A percentile compares a stretch with the other conserved stretches of the same genome.
Evolutionary conservation across 257 asterid species (phyloP).

Genomic region (Rubia yunnanensis): DNA sequence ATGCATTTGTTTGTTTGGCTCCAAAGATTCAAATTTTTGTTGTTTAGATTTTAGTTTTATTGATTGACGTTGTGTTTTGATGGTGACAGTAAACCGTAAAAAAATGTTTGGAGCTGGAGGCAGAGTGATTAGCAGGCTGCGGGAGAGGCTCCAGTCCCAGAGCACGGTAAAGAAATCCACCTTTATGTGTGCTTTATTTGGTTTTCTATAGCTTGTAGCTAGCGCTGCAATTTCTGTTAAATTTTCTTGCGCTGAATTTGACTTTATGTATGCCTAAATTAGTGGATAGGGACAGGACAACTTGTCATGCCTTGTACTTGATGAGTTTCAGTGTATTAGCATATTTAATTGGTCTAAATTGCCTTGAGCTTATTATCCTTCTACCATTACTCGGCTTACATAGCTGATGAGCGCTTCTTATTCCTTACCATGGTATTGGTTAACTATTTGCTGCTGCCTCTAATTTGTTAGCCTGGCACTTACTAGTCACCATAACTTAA

Average conservation of each 20-base stretch:
- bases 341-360: not conserved
- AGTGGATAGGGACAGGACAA: not conserved
- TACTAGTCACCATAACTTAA: not conserved
- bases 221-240: not conserved
- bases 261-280: not conserved
- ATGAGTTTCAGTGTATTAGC: not conserved
- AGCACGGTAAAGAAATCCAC: slow-evolving; percentile 10
- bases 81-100: slow-evolving; percentile 5
- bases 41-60: not conserved
- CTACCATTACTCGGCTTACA: not conserved
- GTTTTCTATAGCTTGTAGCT: not conserved
- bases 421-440: not conserved
- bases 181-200: not conserved
- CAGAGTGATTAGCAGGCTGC: slow-evolving; percentile 14
- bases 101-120: slow-evolving; percentile 29
- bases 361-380: not conserved
- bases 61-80: not conserved
- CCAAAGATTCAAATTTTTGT: not conserved
- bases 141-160: slow-evolving; percentile 21
- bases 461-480: not conserved
- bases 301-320: not conserved
- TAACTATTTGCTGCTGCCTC: not conserved
- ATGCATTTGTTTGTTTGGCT: not conserved
- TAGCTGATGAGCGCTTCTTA: not conserved
- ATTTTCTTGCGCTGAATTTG: not conserved